Conservation (phyloP, 2,329 filamentous ascomycete species). For the Calcarisporium arbuscula region DNA sequence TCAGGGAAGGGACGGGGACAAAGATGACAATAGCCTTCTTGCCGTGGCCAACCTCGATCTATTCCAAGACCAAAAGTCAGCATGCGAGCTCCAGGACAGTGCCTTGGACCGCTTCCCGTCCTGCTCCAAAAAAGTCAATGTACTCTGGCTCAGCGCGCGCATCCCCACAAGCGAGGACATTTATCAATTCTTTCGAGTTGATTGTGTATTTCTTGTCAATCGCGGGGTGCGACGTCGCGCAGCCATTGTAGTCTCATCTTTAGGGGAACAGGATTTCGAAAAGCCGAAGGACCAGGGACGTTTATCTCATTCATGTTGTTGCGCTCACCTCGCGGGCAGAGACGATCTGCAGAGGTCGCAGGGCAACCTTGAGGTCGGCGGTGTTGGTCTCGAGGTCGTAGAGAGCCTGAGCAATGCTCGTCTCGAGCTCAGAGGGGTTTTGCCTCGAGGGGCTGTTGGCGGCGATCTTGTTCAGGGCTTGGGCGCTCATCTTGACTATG, state of each 20-base stretch:
- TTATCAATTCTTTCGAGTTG: slow-evolving; percentile 18
- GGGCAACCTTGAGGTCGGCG: slow-evolving; percentile 90
- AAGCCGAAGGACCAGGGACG: slow-evolving; percentile 14
- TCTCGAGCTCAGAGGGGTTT: slow-evolving; percentile 96
- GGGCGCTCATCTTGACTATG: slow-evolving; percentile 53
- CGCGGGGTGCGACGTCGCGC: no score
- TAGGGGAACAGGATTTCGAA: slow-evolving; percentile 39
- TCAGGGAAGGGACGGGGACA: slow-evolving; percentile 98
- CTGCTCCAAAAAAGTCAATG: slow-evolving; percentile 53
- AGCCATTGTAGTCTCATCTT: slow-evolving; percentile 28
- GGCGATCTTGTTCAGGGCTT: slow-evolving; percentile 96
- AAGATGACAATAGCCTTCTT: slow-evolving; percentile 99
- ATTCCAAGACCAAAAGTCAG: slow-evolving; percentile 60
- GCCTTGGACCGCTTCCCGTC: slow-evolving; percentile 72
- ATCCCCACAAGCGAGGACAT: slow-evolving; percentile 16
- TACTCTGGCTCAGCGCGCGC: slow-evolving; percentile 26
- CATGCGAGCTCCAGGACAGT: slow-evolving; percentile 68
- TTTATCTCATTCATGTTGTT: slow-evolving; percentile 18
- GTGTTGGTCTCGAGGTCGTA: slow-evolving; percentile 99
- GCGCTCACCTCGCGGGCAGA: slow-evolving; percentile 97
- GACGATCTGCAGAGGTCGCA: slow-evolving; percentile 97
- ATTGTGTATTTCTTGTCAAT: slow-evolving; percentile 12
- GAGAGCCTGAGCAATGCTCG: slow-evolving; percentile 91
- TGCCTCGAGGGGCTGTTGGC: slow-evolving; percentile 92
- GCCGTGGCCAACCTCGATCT: slow-evolving; percentile 99